Conservation (phyloP, 768 basidiomycete genomes). For the Fistulinella prunicolor region DNA sequence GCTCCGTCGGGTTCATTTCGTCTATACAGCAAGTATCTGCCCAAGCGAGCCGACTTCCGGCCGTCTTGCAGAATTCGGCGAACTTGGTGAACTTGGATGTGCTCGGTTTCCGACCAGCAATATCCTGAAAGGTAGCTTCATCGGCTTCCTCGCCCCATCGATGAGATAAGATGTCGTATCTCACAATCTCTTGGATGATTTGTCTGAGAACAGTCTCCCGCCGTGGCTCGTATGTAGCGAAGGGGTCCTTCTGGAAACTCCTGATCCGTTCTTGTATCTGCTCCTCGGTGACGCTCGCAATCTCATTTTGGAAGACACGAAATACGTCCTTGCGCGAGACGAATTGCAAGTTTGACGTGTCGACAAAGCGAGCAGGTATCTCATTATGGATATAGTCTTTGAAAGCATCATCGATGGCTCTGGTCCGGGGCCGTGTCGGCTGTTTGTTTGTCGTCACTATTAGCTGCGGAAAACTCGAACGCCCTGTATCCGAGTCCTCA, state of each 20-base stretch:
- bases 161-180: conserved; percentile 16
- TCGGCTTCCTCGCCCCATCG: conserved; percentile 3
- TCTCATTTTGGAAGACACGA: conserved; percentile 6
- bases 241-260: too few species aligned
- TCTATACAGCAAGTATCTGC: conserved; percentile 25
- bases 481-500: too few species aligned
- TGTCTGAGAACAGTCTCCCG: conserved; percentile 1
- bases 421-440: too few species aligned
- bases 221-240: not conserved
- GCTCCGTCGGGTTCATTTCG: conserved; percentile 10
- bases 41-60: conserved; percentile 9
- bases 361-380: too few species aligned
- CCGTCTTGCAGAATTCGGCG: conserved; percentile 3
- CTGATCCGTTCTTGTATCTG: too few species aligned
- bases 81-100: conserved; percentile 1
- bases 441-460: too few species aligned
- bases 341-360: too few species aligned
- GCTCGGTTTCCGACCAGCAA: not conserved
- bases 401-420: conserved; percentile 3
- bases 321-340: conserved; percentile 6
- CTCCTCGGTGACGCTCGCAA: too few species aligned
- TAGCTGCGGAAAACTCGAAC: too few species aligned
- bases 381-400: conserved; percentile 13
- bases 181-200: conserved; percentile 12
- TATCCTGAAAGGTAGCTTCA: conserved; percentile 12